Evolutionary conservation across 176 grass and related monocot species (phyloP).

Genomic region (Dactylis glomerata): DNA sequence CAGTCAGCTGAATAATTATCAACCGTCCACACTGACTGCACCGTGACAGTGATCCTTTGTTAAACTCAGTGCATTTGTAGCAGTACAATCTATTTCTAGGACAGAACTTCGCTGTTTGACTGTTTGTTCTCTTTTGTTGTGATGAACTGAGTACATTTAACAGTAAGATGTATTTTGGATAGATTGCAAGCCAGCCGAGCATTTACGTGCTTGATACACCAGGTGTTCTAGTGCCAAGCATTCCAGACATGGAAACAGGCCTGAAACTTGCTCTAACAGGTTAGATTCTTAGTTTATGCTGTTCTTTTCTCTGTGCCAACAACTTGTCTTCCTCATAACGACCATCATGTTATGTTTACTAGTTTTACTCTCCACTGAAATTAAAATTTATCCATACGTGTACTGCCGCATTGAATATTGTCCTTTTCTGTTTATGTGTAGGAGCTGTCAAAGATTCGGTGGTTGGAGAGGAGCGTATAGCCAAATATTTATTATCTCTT

Average conservation of each 20-base stretch:
- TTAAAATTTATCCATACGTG: constrained; percentile 2
- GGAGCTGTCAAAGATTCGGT: constrained; percentile 92
- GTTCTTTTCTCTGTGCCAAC: not conserved
- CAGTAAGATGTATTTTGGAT: constrained; percentile 25
- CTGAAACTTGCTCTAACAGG: constrained; percentile 96
- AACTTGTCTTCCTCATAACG: not conserved
- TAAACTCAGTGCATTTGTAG: constrained; percentile 21
- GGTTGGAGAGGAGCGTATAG: constrained; percentile 91
- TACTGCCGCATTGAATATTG: not conserved
- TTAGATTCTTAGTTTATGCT: constrained; percentile 24
- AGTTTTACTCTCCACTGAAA: constrained; percentile 11
- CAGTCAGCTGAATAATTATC: not conserved
- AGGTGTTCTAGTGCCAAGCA: constrained; percentile 90
- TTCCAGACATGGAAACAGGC: constrained; percentile 87
- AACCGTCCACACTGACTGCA: not conserved
- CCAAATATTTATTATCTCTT: constrained; percentile 83
- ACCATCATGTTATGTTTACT: not conserved
- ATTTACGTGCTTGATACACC: constrained; percentile 99
- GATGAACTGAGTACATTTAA: constrained; percentile 23
- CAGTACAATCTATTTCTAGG: constrained; percentile 10
- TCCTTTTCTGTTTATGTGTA: constrained; percentile 33
- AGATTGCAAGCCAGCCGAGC: constrained; percentile 94
- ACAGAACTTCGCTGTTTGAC: not conserved
- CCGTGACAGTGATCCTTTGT: not conserved
- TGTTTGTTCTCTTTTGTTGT: constrained; percentile 7